These are phyloP conservation scores for Hortiboletus campestris DNA, from an alignment of 768 basidiomycete species.

Conservation along the genomic window DNA sequence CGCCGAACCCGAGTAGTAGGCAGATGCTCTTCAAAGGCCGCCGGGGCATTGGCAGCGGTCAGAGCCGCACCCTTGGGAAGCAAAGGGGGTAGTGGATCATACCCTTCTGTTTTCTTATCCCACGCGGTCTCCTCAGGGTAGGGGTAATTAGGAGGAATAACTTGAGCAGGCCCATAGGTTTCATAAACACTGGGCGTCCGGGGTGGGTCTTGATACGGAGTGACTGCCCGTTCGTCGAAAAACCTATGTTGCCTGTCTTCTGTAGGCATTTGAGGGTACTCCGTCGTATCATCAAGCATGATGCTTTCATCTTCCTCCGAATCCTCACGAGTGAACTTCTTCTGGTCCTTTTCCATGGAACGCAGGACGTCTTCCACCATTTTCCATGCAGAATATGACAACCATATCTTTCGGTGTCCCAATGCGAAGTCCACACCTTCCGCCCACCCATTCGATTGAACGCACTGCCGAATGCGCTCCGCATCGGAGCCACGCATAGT, in stretches of 20 bases:
- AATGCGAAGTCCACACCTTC: constrained; percentile 54
- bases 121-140: constrained; percentile 39
- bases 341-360: constrained; percentile 48
- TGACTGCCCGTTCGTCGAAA: constrained; percentile 30
- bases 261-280: constrained; percentile 35
- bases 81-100: constrained; percentile 29
- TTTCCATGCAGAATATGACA: constrained; percentile 58
- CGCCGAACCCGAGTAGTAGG: constrained; percentile 54
- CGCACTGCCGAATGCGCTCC: constrained; percentile 51
- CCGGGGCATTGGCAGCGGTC: constrained; percentile 42
- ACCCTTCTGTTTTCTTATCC: constrained; percentile 41
- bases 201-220: constrained; percentile 32
- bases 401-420: constrained; percentile 54
- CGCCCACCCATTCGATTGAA: constrained; percentile 48
- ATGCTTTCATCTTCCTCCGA: constrained; percentile 49
- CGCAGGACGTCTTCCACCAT: constrained; percentile 56
- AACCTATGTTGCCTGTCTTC: constrained; percentile 33
- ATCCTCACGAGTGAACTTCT: constrained; percentile 38
- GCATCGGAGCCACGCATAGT: constrained; percentile 45
- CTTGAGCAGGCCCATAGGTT: constrained; percentile 21
- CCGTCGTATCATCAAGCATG: constrained; percentile 38
- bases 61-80: constrained; percentile 38
- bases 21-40: constrained; percentile 50
- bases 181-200: constrained; percentile 29
- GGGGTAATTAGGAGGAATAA: constrained; percentile 22